A percentile compares a stretch with the other conserved stretches of the same genome.
These are phyloP conservation scores for Suillus brevipes DNA, from an alignment of 768 basidiomycete species.

Conservation along the genomic window DNA sequence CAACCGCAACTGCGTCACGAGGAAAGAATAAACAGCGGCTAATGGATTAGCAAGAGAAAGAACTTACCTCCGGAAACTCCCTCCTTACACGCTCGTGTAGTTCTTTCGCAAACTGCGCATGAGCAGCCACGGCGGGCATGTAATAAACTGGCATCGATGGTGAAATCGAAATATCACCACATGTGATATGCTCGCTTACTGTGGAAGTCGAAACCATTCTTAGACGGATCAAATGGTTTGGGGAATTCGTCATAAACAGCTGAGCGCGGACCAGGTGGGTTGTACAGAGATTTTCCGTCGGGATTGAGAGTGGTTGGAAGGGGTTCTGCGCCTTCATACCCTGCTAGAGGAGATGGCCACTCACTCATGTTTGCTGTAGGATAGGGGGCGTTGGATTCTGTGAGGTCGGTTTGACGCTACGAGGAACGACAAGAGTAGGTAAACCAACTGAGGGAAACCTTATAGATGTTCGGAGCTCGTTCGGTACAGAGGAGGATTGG, in stretches of 20 bases:
- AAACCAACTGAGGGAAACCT: background rate
- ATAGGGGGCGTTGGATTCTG: background rate
- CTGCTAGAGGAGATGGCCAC: slow-evolving; percentile 37
- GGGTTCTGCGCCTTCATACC: slow-evolving; percentile 40
- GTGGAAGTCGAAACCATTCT: slow-evolving; percentile 75
- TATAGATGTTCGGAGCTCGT: background rate
- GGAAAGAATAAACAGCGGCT: slow-evolving; percentile 5
- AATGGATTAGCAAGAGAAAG: background rate
- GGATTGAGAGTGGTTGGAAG: slow-evolving; percentile 47
- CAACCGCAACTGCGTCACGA: slow-evolving; percentile 49
- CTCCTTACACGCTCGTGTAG: slow-evolving; percentile 58
- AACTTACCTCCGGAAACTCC: slow-evolving; percentile 67
- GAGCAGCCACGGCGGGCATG: slow-evolving; percentile 43
- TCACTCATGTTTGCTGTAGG: background rate
- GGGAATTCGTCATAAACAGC: slow-evolving; percentile 55
- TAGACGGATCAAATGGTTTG: slow-evolving; percentile 49
- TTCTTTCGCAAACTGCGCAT: slow-evolving; percentile 50
- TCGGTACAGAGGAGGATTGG: too few relatives aligned
- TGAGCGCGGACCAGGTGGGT: slow-evolving; percentile 48
- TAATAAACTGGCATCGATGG: slow-evolving; percentile 54
- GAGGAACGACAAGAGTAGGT: background rate
- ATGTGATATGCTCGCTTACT: slow-evolving; percentile 40
- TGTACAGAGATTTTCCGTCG: slow-evolving; percentile 58
- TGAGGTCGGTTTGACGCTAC: background rate
- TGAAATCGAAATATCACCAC: background rate